Evolutionary conservation across 2,329 filamentous ascomycete species (phyloP), one percentile per base, ranked within the genome.

Genomic region (Trichoderma endophyticum): DNA sequence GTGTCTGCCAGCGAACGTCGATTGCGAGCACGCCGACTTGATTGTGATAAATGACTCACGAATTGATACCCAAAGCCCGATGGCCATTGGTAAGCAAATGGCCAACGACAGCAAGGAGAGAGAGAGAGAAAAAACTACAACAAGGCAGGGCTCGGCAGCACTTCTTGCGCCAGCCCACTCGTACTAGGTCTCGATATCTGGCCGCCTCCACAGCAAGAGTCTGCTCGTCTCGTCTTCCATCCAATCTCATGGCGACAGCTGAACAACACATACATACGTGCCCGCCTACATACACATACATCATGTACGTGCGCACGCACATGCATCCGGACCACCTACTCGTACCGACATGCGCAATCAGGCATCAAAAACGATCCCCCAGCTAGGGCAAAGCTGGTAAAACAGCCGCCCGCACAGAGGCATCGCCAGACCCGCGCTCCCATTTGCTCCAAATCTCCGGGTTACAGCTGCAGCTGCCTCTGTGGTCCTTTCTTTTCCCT

Each of bases 151-250:
- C 36, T 69, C 36, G 28, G 66, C 54, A 68, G 65, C 26, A 68
- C 57, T 26, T 69, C 7, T 61, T n/a, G 36, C 62, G n/a, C 56
- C 64, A 62, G 56, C 67, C 57, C 63, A 62, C 71, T 62, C 57
- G 59, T 69, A 68, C 71, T 68, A 72, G 71, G 71, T 64, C 71
- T 62, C 71, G 64, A 72, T 72, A 72, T 72, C 36, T 69, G 71
- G 71, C 71, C 71, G 65, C 59, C 71, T 72, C 71, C 64, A 67
- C 70, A 36, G 15, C 67, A 62, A 30, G 51, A 71, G 51, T 48
- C 34, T 48, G 32, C 8, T 28, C 18, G 34, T 36, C 56, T 39
- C n/a, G 63, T 57, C 66, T 62, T 34, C 67, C 28, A 36, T 18
- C 67, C 67, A 54, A 62, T 70, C 67, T 70, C 59, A 43, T 54